Conservation (phyloP, 441 rosid genomes). For the Erysimum cheiri region DNA sequence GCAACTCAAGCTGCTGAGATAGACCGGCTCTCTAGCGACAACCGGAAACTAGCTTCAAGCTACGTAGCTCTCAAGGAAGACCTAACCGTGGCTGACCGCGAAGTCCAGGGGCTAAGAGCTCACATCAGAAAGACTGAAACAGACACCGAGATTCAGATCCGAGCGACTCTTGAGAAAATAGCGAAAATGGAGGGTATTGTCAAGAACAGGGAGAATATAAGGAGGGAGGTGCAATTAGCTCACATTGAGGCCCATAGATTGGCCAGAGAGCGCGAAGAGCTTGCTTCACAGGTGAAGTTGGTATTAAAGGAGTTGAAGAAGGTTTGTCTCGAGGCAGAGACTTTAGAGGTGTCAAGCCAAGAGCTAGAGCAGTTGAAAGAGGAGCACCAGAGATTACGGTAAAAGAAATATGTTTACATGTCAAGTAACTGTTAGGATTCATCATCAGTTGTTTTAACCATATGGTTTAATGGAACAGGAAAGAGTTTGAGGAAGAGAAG, state of each 20-base stretch:
- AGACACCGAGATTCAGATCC: slow-evolving; percentile 79
- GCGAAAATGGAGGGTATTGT: slow-evolving; percentile 60
- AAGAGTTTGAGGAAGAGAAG: slow-evolving; percentile 68
- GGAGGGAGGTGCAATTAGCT: slow-evolving; percentile 69
- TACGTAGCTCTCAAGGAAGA: slow-evolving; percentile 67
- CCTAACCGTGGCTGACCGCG: slow-evolving; percentile 57
- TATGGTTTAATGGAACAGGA: slow-evolving; percentile 47
- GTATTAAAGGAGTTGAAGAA: slow-evolving; percentile 65
- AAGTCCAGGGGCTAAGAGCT: slow-evolving; percentile 62
- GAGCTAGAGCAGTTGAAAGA: slow-evolving; percentile 70
- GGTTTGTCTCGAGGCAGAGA: slow-evolving; percentile 51
- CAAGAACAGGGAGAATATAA: slow-evolving; percentile 65
- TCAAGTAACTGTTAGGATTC: not conserved
- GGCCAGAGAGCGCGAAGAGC: slow-evolving; percentile 64
- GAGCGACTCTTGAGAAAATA: slow-evolving; percentile 66
- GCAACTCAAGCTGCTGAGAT: slow-evolving; percentile 81
- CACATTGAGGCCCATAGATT: slow-evolving; percentile 68
- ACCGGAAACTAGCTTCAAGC: slow-evolving; percentile 61
- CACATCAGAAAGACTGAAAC: slow-evolving; percentile 72
- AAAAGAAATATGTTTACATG: slow-evolving; percentile 39
- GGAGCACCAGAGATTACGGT: slow-evolving; percentile 75
- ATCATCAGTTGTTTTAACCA: slow-evolving; percentile 15
- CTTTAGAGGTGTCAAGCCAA: slow-evolving; percentile 55
- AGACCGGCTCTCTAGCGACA: slow-evolving; percentile 64
- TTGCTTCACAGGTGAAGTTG: slow-evolving; percentile 56